Percentiles rank a stretch among this genome's conserved stretches.
These are phyloP conservation scores for Colletotrichum sp. DNA, from an alignment of 2,329 filamentous ascomycete genomes.

Conservation along the genomic window DNA sequence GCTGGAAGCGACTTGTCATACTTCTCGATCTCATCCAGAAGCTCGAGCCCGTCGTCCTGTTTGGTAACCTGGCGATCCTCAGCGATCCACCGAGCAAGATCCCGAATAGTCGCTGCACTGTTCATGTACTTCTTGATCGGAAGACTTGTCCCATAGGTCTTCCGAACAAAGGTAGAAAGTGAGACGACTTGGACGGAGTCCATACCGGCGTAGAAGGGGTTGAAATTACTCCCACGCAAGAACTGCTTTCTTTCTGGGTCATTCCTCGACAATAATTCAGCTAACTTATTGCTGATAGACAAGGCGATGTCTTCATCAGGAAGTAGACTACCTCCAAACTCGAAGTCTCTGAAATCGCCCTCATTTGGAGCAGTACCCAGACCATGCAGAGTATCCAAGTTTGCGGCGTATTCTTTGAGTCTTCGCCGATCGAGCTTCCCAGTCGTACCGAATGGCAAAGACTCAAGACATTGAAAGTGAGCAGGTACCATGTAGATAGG, in stretches of 20 bases:
- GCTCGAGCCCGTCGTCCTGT: not conserved
- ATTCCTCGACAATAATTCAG: not conserved
- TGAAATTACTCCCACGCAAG: slow-evolving; percentile 4
- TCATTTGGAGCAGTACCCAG: not conserved
- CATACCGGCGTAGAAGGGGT: slow-evolving; percentile 11
- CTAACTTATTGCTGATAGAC: not conserved
- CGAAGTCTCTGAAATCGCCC: not conserved
- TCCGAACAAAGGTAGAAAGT: not conserved
- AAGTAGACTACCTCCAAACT: not conserved
- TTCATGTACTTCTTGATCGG: slow-evolving; percentile 9
- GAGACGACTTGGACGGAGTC: slow-evolving; percentile 16
- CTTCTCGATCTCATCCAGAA: not conserved
- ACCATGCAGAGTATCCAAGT: not conserved
- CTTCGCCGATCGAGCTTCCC: slow-evolving; percentile 25
- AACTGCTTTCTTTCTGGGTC: not conserved
- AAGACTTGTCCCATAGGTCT: not conserved
- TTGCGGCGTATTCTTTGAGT: not conserved
- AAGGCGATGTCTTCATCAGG: not conserved
- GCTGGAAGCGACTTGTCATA: not conserved
- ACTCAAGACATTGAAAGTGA: slow-evolving; percentile 11
- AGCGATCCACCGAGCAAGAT: not conserved
- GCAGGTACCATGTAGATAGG: slow-evolving; percentile 28
- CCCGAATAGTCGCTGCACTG: not conserved
- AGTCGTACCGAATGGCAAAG: slow-evolving; percentile 19
- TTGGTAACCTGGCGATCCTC: not conserved